Conservation (phyloP, 805 yeast species). For the Saccharomycopsis malanga region DNA sequence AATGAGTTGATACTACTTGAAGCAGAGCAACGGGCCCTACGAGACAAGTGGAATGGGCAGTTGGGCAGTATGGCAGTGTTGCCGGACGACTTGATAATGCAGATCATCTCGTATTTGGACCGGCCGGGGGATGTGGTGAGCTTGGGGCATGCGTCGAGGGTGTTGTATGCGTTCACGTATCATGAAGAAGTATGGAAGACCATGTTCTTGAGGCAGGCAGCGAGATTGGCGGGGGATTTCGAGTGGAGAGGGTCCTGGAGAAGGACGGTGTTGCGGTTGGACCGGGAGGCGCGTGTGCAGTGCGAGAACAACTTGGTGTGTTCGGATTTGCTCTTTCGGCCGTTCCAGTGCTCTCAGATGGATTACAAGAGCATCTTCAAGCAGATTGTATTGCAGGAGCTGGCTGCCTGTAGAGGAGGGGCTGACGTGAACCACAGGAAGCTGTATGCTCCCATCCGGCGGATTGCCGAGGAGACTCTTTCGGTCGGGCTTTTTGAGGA, state of each 20-base stretch:
- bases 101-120: conserved; percentile 43
- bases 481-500: conserved; percentile 40
- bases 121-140: conserved; percentile 41
- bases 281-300: conserved; percentile 38
- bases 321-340: conserved; percentile 75
- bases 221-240: conserved; percentile 10
- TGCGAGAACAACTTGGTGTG: conserved; percentile 47
- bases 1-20: conserved; percentile 36
- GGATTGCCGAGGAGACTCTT: conserved; percentile 42
- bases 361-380: conserved; percentile 46
- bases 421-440: conserved; percentile 18
- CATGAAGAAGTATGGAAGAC: conserved; percentile 81
- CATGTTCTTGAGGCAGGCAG: conserved; percentile 39
- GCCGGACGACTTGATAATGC: conserved; percentile 58
- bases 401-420: conserved; percentile 9
- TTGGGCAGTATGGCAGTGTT: conserved; percentile 49
- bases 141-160: conserved; percentile 54
- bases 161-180: conserved; percentile 62
- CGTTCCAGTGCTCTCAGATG: conserved; percentile 73
- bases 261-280: conserved; percentile 42
- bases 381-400: conserved; percentile 43
- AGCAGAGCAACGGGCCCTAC: conserved; percentile 14
- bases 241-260: conserved; percentile 79
- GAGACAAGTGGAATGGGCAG: conserved; percentile 27
- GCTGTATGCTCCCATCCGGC: conserved; percentile 23